Conservation (phyloP, 331 rosid species). For the Quercus tomentella region DNA sequence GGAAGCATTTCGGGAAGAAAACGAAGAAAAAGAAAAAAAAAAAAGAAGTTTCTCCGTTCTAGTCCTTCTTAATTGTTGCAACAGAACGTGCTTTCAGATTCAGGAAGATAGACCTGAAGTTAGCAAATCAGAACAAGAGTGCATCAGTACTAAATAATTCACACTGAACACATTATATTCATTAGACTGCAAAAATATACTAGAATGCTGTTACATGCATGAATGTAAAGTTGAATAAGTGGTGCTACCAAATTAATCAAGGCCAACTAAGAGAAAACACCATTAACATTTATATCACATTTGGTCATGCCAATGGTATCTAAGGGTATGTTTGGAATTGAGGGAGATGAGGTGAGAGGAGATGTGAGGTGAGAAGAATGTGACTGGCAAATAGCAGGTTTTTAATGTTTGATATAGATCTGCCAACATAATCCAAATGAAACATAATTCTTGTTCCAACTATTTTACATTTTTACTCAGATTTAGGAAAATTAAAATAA, state of each 20-base stretch:
- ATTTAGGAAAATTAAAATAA: too few species aligned
- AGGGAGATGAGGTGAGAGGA: too few species aligned
- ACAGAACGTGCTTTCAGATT: constrained; percentile 82
- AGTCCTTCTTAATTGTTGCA: constrained; percentile 59
- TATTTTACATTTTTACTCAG: too few species aligned
- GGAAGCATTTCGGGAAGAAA: not conserved
- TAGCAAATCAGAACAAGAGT: constrained; percentile 13
- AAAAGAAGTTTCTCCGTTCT: constrained; percentile 5
- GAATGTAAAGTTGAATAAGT: not conserved
- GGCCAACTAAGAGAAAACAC: not conserved
- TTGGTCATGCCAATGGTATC: not conserved
- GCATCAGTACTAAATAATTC: constrained; percentile 8
- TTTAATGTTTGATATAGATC: too few species aligned
- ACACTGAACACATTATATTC: not conserved
- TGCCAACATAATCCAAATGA: too few species aligned
- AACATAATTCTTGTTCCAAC: too few species aligned
- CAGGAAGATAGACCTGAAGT: constrained; percentile 79
- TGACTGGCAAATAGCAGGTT: too few species aligned
- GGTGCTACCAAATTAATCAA: not conserved
- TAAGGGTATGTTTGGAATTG: not conserved
- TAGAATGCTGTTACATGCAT: not conserved
- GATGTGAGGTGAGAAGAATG: too few species aligned
- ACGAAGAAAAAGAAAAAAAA: not conserved
- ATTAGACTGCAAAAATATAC: not conserved
- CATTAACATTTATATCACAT: not conserved